These are phyloP conservation scores for Iberis amara DNA, from an alignment of 441 rosid genomes.

Conservation along the genomic window DNA sequence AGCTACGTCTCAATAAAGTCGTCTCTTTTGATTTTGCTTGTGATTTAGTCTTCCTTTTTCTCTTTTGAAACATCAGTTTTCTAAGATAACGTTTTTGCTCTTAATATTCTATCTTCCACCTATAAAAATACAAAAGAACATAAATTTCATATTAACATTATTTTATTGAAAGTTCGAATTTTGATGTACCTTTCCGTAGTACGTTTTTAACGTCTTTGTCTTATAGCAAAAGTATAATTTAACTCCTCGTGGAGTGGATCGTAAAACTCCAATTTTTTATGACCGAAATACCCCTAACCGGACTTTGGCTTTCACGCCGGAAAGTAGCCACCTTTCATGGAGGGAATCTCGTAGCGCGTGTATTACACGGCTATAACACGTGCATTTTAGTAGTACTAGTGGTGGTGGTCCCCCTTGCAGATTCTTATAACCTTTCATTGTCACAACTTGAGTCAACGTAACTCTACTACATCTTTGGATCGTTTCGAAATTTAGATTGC, in stretches of 20 bases:
- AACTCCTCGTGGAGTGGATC: neutral
- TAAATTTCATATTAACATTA: neutral
- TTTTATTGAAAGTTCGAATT: neutral
- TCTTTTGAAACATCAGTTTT: neutral
- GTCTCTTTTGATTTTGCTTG: slow-evolving; percentile 13
- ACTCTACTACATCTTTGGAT: slow-evolving; percentile 7
- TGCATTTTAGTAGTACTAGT: slow-evolving; percentile 14
- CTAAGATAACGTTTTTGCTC: slow-evolving; percentile 21
- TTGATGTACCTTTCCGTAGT: slow-evolving; percentile 37
- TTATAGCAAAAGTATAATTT: slow-evolving; percentile 9
- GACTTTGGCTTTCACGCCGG: slow-evolving; percentile 32
- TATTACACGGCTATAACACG: slow-evolving; percentile 22
- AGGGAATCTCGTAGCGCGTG: slow-evolving; percentile 32
- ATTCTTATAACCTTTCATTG: slow-evolving; percentile 26
- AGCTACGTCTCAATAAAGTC: slow-evolving; percentile 16
- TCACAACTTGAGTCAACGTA: slow-evolving; percentile 30
- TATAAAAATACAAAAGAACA: slow-evolving; percentile 7
- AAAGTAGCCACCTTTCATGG: slow-evolving; percentile 35
- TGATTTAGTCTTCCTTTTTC: neutral
- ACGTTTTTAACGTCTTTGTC: slow-evolving; percentile 21
- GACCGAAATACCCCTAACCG: slow-evolving; percentile 28
- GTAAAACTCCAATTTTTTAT: neutral
- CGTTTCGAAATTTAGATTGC: neutral
- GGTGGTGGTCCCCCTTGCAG: slow-evolving; percentile 28
- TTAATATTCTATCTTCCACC: slow-evolving; percentile 16